Conservation (phyloP, 140 eudicot genomes). For the Bidens hawaiensis region DNA sequence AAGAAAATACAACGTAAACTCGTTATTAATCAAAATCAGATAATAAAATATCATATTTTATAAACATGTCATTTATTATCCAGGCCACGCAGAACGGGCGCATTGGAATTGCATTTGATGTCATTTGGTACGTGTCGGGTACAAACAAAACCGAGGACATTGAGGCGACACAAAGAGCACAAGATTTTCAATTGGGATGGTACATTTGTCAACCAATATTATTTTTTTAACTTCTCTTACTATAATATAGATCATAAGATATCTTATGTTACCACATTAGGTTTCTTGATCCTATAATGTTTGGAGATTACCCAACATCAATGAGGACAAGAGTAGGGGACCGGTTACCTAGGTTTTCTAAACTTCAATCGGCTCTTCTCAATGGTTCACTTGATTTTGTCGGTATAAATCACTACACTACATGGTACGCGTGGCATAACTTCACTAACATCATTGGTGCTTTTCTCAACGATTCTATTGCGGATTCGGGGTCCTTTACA, state of each 20-base stretch:
- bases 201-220: conserved; percentile 14
- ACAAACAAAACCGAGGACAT: conserved; percentile 51
- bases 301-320: conserved; percentile 70
- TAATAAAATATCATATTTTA: not conserved
- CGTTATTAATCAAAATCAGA: not conserved
- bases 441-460: conserved; percentile 41
- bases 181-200: conserved; percentile 87
- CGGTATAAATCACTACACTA: conserved; percentile 89
- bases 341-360: conserved; percentile 63
- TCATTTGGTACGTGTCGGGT: conserved; percentile 67
- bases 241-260: not conserved
- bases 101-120: conserved; percentile 59
- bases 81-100: conserved; percentile 64
- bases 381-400: conserved; percentile 84
- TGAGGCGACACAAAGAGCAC: too few relatives aligned
- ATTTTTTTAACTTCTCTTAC: not conserved
- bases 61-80: not conserved
- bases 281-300: too few relatives aligned
- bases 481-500: conserved; percentile 60
- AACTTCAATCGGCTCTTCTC: conserved; percentile 45
- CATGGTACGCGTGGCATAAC: conserved; percentile 60
- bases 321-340: conserved; percentile 73
- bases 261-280: conserved; percentile 19
- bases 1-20: conserved; percentile 58
- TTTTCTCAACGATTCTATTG: conserved; percentile 51